These are phyloP conservation scores for Venturia pyrina DNA, from an alignment of 2,329 filamentous ascomycete species.

Conservation along the genomic window DNA sequence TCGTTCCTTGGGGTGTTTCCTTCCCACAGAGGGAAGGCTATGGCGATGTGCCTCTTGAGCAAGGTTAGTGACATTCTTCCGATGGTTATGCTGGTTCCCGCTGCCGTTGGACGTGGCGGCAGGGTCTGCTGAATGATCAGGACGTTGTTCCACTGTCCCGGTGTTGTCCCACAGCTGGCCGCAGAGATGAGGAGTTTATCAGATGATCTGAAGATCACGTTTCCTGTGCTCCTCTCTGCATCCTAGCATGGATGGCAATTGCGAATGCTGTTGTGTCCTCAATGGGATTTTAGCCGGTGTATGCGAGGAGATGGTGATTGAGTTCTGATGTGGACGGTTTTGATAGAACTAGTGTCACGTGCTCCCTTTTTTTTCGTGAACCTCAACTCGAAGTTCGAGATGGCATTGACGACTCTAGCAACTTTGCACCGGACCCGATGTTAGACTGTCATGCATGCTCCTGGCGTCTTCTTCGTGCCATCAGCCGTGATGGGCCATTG, in stretches of 20 bases:
- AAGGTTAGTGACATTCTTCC: not conserved
- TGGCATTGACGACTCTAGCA: not conserved
- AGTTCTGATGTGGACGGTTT: not conserved
- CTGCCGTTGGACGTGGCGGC: not conserved
- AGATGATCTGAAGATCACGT: not conserved
- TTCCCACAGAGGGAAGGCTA: not conserved
- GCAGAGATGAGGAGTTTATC: not conserved
- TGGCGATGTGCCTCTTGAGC: not conserved
- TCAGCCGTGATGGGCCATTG: slow-evolving; percentile 22
- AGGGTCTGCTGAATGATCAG: not conserved
- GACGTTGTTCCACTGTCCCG: not conserved
- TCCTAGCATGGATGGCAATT: not conserved
- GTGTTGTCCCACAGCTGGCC: not conserved
- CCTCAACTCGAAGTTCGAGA: not conserved
- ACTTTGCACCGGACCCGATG: slow-evolving; percentile 23
- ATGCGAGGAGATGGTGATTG: not conserved
- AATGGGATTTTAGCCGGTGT: not conserved
- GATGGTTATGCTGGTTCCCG: not conserved
- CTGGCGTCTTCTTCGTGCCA: slow-evolving; percentile 32
- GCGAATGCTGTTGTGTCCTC: not conserved
- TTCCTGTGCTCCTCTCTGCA: not conserved
- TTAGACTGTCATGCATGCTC: slow-evolving; percentile 35
- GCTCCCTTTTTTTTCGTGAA: not conserved
- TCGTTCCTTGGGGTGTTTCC: not conserved
- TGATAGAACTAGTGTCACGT: not conserved